These are phyloP conservation scores for Colletotrichum sp. DNA, from an alignment of 2,329 filamentous ascomycete species.

Conservation along the genomic window DNA sequence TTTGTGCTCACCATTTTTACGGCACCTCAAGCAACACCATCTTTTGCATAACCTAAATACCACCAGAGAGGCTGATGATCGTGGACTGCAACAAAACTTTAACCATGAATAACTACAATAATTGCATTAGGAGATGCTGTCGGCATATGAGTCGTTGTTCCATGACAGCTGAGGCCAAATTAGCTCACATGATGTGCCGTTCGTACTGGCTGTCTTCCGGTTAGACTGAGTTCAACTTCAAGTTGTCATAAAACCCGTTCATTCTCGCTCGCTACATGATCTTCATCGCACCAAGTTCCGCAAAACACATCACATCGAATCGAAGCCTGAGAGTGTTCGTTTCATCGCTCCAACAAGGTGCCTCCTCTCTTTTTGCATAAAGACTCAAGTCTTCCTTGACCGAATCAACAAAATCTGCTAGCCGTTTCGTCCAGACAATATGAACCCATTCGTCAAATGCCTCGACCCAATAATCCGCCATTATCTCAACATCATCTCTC, in stretches of 20 bases:
- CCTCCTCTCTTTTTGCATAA: neutral
- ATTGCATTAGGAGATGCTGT: neutral
- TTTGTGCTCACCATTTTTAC: neutral
- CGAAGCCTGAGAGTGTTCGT: neutral
- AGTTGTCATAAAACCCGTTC: rapidly evolving
- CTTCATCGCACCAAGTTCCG: neutral
- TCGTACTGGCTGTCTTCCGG: neutral
- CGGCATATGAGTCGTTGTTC: neutral
- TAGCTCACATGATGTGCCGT: neutral
- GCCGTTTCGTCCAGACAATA: neutral
- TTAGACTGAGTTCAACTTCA: neutral
- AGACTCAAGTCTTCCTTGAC: neutral
- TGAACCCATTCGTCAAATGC: neutral
- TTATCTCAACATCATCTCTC: neutral
- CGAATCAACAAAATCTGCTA: neutral
- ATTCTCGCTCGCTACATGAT: neutral
- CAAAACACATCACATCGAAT: neutral
- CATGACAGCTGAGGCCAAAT: neutral
- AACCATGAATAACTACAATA: neutral
- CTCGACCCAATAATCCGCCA: neutral
- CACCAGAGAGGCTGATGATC: neutral
- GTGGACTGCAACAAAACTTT: neutral
- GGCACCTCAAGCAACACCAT: neutral
- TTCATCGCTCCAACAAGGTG: neutral
- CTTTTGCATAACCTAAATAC: neutral